phyloP scores from a whole-genome alignment of 2,329 filamentous ascomycete species.

The Hymenoscyphus linearis region DNA sequence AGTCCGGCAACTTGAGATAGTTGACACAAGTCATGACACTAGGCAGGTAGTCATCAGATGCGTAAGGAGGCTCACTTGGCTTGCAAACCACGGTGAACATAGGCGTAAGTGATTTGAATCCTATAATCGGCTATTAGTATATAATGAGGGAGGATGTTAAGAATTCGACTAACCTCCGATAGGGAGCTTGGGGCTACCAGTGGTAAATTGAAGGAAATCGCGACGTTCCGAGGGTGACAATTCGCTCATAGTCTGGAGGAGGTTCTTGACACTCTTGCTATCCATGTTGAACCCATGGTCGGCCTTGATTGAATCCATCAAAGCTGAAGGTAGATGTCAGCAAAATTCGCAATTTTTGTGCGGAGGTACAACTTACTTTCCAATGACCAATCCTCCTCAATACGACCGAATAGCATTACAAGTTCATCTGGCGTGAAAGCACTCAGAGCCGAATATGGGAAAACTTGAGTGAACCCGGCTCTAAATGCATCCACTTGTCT shows the following conservation, averaged over 20 bases:
- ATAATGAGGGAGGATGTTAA: constrained; percentile 4
- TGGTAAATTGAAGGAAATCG: constrained; percentile 96
- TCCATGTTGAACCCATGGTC: constrained; percentile 99
- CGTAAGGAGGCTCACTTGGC: constrained; percentile 90
- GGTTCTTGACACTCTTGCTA: constrained; percentile 87
- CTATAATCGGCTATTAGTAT: constrained; percentile 44
- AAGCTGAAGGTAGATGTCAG: constrained; percentile 47
- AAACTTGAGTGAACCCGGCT: constrained; percentile 87
- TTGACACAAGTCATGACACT: constrained; percentile 99
- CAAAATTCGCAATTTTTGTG: background rate
- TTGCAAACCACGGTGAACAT: constrained; percentile 99
- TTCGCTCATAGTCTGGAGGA: constrained; percentile 93
- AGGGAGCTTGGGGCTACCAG: constrained; percentile 93
- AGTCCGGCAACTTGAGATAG: constrained; percentile 96
- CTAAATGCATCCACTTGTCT: constrained; percentile 89
- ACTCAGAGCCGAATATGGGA: constrained; percentile 85
- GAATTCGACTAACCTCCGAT: constrained; percentile 72
- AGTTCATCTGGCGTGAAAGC: constrained; percentile 95
- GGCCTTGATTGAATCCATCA: constrained; percentile 97
- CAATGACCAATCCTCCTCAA: constrained; percentile 95
- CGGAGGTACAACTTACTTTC: constrained; percentile 64
- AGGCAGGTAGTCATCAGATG: constrained; percentile 94
- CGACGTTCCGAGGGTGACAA: constrained; percentile 68
- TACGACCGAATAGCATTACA: constrained; percentile 86
- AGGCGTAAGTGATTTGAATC: constrained; percentile 92